phyloP scores from a whole-genome alignment of 2,329 filamentous ascomycete species.

The Botryotinia narcissicola region DNA sequence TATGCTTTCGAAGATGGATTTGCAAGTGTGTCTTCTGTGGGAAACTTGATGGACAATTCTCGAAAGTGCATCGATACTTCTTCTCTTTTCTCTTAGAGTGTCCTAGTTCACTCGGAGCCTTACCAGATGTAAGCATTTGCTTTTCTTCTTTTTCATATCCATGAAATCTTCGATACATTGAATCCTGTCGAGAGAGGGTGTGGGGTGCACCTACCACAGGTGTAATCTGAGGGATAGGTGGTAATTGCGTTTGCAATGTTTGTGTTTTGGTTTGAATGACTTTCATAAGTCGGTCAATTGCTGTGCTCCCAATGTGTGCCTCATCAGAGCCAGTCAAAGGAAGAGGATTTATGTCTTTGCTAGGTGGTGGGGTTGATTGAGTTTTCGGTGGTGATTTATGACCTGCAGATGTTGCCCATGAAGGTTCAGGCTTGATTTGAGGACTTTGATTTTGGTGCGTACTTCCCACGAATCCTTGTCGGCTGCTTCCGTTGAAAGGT shows the following conservation, averaged over 20 bases:
- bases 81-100: slow-evolving; percentile 44
- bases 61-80: slow-evolving; percentile 70
- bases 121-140: slow-evolving; percentile 30
- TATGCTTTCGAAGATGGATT: slow-evolving; percentile 85
- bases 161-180: slow-evolving; percentile 12
- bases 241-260: slow-evolving; percentile 37
- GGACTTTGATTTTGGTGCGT: slow-evolving; percentile 39
- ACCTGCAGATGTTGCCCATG: slow-evolving; percentile 26
- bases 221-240: slow-evolving; percentile 26
- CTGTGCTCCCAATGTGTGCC: slow-evolving; percentile 69
- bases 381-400: neutral
- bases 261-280: slow-evolving; percentile 71
- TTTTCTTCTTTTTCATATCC: slow-evolving; percentile 22
- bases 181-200: slow-evolving; percentile 34
- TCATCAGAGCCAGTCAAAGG: slow-evolving; percentile 18
- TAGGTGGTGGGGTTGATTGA: neutral
- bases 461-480: slow-evolving; percentile 37
- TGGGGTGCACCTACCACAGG: slow-evolving; percentile 35
- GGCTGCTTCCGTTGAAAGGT: slow-evolving; percentile 37
- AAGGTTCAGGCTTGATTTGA: slow-evolving; percentile 40
- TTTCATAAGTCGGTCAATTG: slow-evolving; percentile 86
- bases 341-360: slow-evolving; percentile 22
- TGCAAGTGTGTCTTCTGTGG: slow-evolving; percentile 90
- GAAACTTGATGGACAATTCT: slow-evolving; percentile 77
- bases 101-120: slow-evolving; percentile 28